phyloP scores from a whole-genome alignment of 352 stramenopile species.

The Globisporangium apiculatum region DNA sequence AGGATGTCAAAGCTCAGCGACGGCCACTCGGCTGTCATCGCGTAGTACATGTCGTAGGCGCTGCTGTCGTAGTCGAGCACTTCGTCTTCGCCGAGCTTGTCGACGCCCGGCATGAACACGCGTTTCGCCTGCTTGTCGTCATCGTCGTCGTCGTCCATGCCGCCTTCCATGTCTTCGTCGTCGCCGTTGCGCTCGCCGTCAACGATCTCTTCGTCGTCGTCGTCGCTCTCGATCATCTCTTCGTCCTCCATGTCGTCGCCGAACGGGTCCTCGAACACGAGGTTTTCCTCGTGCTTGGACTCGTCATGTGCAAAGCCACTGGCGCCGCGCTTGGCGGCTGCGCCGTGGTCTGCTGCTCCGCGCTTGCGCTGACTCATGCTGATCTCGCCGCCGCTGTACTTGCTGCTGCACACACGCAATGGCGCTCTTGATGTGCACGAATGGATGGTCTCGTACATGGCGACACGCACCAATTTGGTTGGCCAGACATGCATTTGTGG shows the following conservation, averaged over 20 bases:
- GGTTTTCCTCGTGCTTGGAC: slow-evolving; percentile 39
- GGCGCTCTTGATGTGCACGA: not conserved
- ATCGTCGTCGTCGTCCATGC: slow-evolving; percentile 61
- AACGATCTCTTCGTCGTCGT: slow-evolving; percentile 59
- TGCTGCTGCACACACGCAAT: slow-evolving; percentile 8
- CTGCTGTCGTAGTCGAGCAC: slow-evolving; percentile 98
- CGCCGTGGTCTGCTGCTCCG: slow-evolving; percentile 30
- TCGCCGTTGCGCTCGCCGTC: slow-evolving; percentile 34
- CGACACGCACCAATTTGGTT: not conserved
- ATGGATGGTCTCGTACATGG: not conserved
- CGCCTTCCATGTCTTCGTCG: slow-evolving; percentile 44
- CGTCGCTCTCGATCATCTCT: slow-evolving; percentile 83
- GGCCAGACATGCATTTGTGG: not conserved
- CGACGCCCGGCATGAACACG: slow-evolving; percentile 92
- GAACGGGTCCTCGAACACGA: slow-evolving; percentile 88
- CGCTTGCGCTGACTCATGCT: slow-evolving; percentile 76
- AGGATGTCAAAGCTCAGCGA: slow-evolving; percentile 97
- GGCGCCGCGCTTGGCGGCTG: slow-evolving; percentile 43
- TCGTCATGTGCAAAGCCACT: slow-evolving; percentile 19
- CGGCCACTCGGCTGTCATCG: slow-evolving; percentile 96
- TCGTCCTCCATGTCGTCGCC: slow-evolving; percentile 88
- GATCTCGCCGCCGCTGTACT: not conserved
- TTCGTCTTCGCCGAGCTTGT: slow-evolving; percentile 89
- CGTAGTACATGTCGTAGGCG: slow-evolving; percentile 99
- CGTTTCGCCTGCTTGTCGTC: slow-evolving; percentile 58